Base-by-base conservation (phyloP, 2,329 filamentous ascomycete genomes). In the Ramularia endophylla region DNA sequence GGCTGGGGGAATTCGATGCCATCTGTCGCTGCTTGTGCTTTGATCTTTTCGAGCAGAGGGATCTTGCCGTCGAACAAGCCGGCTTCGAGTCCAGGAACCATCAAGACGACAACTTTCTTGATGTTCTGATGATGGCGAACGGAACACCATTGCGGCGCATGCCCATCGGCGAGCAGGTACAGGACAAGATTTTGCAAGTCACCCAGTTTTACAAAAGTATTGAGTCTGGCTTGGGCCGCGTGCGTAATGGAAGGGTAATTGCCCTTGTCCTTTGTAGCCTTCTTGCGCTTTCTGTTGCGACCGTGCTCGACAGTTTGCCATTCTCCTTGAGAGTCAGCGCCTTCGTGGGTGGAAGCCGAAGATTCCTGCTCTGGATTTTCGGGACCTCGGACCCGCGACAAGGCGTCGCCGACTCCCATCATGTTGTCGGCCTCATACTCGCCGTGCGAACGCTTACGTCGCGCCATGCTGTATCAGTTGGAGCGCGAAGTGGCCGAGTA, bases 21-120 rank as follows among this genome's bases (percentile, higher is more conserved):
- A 6, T 32, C 30, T 16, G n/a, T 15, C 8, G 16, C 30, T 12
- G 30, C 12, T 15, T 17, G 9, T 8, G 13, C 29, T 17, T 9
- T 16, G 13, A 17, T 31, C n/a, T n/a, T n/a, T n/a, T n/a, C n/a
- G n/a, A 42, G 38, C 18, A 67, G 48, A 18, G 64, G 51, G 25
- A 77, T 65, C 3, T 65, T 68, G 27, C 77, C 73, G 61, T 84
- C 78, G 66, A 97, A 94, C 85, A 97, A 92, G 48, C 80, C 84
- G 56, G 87, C 78, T 60, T 97, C 90, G 17, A 98, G 68, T 0
- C 92, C 92, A 8, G 92, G 92, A 8, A 95, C 81, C 85, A 95
- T 90, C 51, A 98, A 69, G 29, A 86, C 78, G 20, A 97, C 89
- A 20, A 94, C 83, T 66, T 92, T 94, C 42, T 68, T 67, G 29